phyloP scores from a whole-genome alignment of 371 early-diverging fungal genomes.

The Mortierella sp. region DNA sequence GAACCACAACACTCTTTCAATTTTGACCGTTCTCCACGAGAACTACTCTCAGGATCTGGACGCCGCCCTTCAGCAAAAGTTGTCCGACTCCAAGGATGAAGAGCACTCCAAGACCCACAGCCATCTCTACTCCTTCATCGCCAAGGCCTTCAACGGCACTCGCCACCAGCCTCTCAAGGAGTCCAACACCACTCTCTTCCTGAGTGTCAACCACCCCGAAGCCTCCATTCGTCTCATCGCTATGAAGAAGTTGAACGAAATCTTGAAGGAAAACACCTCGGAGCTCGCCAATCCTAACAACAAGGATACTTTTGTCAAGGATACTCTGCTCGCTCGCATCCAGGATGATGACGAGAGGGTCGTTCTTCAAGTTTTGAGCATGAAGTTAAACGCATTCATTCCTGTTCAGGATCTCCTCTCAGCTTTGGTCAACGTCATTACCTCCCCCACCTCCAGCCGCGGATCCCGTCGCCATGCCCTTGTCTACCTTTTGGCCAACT shows the following conservation, averaged over 20 bases:
- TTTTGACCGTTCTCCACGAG: conserved; percentile 68
- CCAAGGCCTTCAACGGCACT: conserved; percentile 74
- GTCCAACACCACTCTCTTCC: conserved; percentile 77
- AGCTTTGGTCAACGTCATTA: conserved; percentile 42
- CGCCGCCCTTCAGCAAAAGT: conserved; percentile 62
- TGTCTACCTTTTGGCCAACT: conserved; percentile 53
- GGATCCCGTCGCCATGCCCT: conserved; percentile 51
- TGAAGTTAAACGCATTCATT: conserved; percentile 55
- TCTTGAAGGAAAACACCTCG: conserved; percentile 61
- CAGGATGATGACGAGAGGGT: conserved; percentile 65
- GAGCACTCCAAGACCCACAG: conserved; percentile 52
- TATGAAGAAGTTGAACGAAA: conserved; percentile 67
- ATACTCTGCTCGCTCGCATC: conserved; percentile 67
- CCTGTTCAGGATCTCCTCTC: conserved; percentile 38
- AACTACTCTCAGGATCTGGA: conserved; percentile 71
- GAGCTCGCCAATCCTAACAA: conserved; percentile 35
- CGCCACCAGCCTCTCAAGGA: conserved; percentile 74
- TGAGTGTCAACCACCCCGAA: conserved; percentile 79
- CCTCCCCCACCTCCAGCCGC: conserved; percentile 33
- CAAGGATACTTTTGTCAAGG: conserved; percentile 61
- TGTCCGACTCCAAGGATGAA: conserved; percentile 52
- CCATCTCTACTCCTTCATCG: conserved; percentile 70
- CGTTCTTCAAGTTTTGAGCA: conserved; percentile 51
- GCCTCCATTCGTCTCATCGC: conserved; percentile 73
- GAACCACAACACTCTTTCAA: conserved; percentile 48